Percentiles rank a stretch among this genome's conserved stretches.
These are phyloP conservation scores for Lycium ferocissimum DNA, from an alignment of 257 asterid genomes.

Conservation along the genomic window DNA sequence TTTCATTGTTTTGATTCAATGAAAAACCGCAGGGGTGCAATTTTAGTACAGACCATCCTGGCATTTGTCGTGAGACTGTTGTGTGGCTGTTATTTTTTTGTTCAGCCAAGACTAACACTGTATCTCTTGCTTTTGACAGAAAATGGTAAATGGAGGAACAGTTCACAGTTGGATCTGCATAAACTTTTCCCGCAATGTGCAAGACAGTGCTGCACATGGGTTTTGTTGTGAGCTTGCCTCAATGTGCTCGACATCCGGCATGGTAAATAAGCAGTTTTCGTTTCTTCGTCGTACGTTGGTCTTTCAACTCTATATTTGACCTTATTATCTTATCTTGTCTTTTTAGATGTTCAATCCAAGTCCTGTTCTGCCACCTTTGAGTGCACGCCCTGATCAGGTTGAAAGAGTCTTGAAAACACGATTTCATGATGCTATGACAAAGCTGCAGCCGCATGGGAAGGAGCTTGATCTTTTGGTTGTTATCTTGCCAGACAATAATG, in stretches of 20 bases:
- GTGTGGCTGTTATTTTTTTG: neutral
- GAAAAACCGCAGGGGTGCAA: neutral
- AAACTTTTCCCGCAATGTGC: constrained; percentile 82
- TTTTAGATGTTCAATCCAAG: constrained; percentile 72
- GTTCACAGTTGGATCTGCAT: constrained; percentile 88
- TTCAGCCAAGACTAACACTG: neutral
- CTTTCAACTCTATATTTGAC: neutral
- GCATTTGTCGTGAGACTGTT: neutral
- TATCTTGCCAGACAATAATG: constrained; percentile 91
- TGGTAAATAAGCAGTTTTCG: constrained; percentile 55
- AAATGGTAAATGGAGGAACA: constrained; percentile 95
- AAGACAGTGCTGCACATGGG: constrained; percentile 63
- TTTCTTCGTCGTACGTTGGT: neutral
- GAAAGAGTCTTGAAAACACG: constrained; percentile 80
- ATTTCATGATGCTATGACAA: constrained; percentile 71
- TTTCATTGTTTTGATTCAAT: neutral
- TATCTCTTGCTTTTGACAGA: constrained; percentile 50
- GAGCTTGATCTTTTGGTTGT: constrained; percentile 92
- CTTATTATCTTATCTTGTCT: neutral
- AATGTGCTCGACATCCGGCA: constrained; percentile 93
- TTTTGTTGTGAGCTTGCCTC: constrained; percentile 92
- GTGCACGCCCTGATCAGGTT: constrained; percentile 84
- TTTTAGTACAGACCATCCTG: neutral
- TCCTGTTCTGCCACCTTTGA: constrained; percentile 71
- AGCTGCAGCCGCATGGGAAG: constrained; percentile 59